Evolutionary conservation across 2,329 filamentous ascomycete genomes (phyloP).

Genomic region (Acarospora socialis): DNA sequence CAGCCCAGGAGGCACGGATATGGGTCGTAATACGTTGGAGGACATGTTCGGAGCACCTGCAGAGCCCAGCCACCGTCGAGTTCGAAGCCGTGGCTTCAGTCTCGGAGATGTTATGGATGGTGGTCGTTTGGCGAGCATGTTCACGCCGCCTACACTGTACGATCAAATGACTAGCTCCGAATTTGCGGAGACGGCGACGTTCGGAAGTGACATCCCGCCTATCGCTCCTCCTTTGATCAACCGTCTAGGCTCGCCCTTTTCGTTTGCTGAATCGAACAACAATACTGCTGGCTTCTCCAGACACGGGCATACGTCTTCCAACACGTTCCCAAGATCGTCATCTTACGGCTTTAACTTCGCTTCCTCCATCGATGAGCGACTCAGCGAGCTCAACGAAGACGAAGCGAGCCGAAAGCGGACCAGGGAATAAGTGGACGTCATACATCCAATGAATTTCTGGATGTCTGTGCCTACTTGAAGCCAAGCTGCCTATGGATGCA

Average conservation of each 20-base stretch:
- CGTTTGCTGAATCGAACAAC: slow-evolving; percentile 24
- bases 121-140: slow-evolving; percentile 38
- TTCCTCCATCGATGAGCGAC: too few relatives aligned
- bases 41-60: slow-evolving; percentile 33
- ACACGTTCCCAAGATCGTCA: slow-evolving; percentile 31
- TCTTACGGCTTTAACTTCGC: too few relatives aligned
- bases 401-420: too few relatives aligned
- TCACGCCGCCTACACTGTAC: slow-evolving; percentile 31
- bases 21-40: slow-evolving; percentile 22
- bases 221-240: slow-evolving; percentile 26
- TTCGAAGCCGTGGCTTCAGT: slow-evolving; percentile 48
- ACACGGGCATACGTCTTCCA: slow-evolving; percentile 30
- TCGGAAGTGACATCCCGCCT: slow-evolving; percentile 19
- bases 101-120: slow-evolving; percentile 40
- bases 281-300: slow-evolving; percentile 23
- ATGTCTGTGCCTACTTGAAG: too few relatives aligned
- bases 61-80: slow-evolving; percentile 39
- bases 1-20: slow-evolving; percentile 28
- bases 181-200: background rate
- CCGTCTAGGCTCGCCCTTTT: slow-evolving; percentile 34
- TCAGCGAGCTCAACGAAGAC: too few relatives aligned
- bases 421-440: too few relatives aligned
- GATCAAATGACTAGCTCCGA: slow-evolving; percentile 7
- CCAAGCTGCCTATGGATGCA: too few relatives aligned
- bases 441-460: too few relatives aligned